Evolutionary conservation across 768 basidiomycete species (phyloP).

Genomic region (Mycena rebaudengoi): DNA sequence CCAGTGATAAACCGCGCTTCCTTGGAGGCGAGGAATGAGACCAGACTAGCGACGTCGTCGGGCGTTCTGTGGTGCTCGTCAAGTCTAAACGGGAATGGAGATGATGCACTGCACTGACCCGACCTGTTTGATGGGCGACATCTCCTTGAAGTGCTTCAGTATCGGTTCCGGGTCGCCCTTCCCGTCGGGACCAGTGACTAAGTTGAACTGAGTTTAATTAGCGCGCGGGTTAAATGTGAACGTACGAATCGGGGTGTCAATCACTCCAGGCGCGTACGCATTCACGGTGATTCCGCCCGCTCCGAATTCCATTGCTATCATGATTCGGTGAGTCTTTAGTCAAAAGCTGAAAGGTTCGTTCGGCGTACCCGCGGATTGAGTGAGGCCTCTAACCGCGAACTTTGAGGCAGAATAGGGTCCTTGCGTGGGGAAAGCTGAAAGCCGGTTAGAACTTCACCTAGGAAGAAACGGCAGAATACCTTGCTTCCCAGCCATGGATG

Average conservation of each 20-base stretch:
- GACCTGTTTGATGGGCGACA: constrained; percentile 1
- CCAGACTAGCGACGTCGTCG: constrained; percentile 36
- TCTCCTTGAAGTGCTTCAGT: too few relatives aligned
- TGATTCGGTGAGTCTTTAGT: background rate
- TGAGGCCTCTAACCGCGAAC: constrained; percentile 53
- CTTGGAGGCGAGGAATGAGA: constrained; percentile 40
- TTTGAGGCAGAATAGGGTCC: constrained; percentile 48
- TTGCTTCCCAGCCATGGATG: constrained; percentile 47
- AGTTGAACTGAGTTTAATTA: background rate
- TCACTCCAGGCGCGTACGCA: constrained; percentile 35
- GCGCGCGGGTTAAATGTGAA: background rate
- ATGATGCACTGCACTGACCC: background rate
- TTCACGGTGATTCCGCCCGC: constrained; percentile 37
- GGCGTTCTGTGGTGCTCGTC: constrained; percentile 14
- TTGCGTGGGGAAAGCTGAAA: constrained; percentile 12
- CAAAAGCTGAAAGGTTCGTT: background rate
- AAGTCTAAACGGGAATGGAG: background rate
- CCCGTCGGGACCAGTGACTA: too few relatives aligned
- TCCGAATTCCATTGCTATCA: constrained; percentile 40
- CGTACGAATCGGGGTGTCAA: constrained; percentile 25
- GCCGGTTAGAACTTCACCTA: background rate
- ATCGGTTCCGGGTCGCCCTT: too few relatives aligned
- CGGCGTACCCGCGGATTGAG: constrained; percentile 44
- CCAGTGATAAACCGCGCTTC: constrained; percentile 41
- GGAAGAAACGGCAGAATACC: constrained; percentile 34